Base-by-base conservation (phyloP, 2,329 filamentous ascomycete species). In the Fusarium acutatum region DNA sequence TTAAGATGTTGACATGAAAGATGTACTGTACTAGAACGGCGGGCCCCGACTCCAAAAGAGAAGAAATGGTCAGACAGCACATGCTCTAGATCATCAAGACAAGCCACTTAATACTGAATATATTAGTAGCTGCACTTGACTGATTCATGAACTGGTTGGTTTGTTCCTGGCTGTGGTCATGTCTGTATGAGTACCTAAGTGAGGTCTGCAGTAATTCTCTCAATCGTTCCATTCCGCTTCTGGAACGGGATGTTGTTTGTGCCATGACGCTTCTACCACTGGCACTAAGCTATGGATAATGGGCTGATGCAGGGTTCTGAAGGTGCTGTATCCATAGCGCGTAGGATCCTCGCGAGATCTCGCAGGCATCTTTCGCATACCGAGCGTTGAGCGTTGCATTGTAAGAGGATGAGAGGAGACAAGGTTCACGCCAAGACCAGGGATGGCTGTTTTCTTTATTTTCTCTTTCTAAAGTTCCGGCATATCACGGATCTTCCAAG, bases 221-320 rank as follows among this genome's bases (percentile, higher is more conserved):
- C 56, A 73, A 71, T 75, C 68, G 69, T 74, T 74, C 73, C 71
- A 76, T 76, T 43, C 71, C 61, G 30, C 69, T 75, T 76, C 74
- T 76, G 72, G 74, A 76, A 76, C 64, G 58, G 56, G 65, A 62
- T 53, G 56, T 59, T 65, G 30, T 46, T 67, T 44, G 52, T 73
- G 62, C 41, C 61, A 75, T 64, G 67, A 60, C 56, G 63, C 59
- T 64, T 73, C 62, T 62, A 60, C 57, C 34, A 62, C 58, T 50
- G 40, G 50, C 54, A 50, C 56, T 41, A 62, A 64, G 60, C 50
- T 66, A 68, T 76, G 57, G 64, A 62, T 47, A 72, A 74, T 77
- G 75, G 75, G 72, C 69, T 75, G 75, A 77, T 77, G 72, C 62
- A 76, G 64, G 60, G 65, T 62, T 49, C 50, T 40, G 24, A 74